Evolutionary conservation across 2,329 filamentous ascomycete species (phyloP), one percentile per base, ranked within the genome.

Genomic region (Beauveria pseudobassiana): DNA sequence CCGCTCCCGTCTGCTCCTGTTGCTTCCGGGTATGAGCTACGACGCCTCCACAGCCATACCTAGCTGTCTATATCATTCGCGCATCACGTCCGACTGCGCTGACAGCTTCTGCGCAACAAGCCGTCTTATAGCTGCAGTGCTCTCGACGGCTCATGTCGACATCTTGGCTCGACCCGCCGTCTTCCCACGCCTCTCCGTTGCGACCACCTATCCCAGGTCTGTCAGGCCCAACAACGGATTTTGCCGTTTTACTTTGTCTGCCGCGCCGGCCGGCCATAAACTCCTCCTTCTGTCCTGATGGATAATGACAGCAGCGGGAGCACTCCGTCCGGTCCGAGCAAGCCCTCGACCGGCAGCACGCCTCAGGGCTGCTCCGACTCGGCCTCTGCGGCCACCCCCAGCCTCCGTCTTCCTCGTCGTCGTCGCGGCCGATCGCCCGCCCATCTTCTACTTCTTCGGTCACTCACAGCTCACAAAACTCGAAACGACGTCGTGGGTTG

Each of bases 401-500:
- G 48, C 64, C 57, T 62, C 62, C 34, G 42, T 68, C 28, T 61
- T 67, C 34, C 62, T 68, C 38, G 16, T 52, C 40, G 14, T 56
- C 50, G 30, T 48, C 62, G 30, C 38, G 54, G 42, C 54, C 48
- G 20, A n/a, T 28, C 20, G 53, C 46, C n/a, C 52, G 48, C 16
- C 53, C 57, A 7, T 57, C 53, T 9, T 49, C 51, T 6, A 14
- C 38, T 4, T 52, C 54, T 3, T 49, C 43, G 5, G 28, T 66
- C n/a, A 61, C 68, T 26, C 65, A 69, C 62, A 53, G 51, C 51
- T 61, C 68, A 3, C 71, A 75, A 59, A 68, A 73, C 22, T 80
- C 80, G 3, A 85, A 84, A 69, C 75, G 82, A 18, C 76, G 80
- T 53, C 77, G 83, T 53, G 83, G 82, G 1, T 68, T 82, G 4